Base-by-base conservation (phyloP, 2,329 filamentous ascomycete species). In the Ophiosphaerella narmari region DNA sequence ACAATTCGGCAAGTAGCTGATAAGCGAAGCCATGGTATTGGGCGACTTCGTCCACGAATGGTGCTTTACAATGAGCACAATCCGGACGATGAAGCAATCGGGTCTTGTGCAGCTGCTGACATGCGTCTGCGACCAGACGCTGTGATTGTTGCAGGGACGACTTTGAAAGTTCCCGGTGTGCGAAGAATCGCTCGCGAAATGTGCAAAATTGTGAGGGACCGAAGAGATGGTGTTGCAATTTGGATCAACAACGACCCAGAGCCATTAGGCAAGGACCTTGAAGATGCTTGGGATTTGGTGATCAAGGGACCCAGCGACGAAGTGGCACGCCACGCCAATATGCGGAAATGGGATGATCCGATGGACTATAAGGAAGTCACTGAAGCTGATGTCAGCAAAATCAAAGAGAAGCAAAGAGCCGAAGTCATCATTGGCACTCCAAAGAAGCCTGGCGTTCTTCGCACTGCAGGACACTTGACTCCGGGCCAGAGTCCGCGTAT, bases 41-140 rank as follows among this genome's bases (percentile, higher is more conserved):
- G 94, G 36, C 86, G 90, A 54, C 78, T 99, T 55, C 86, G 94
- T 18, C 94, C 94, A 18, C 85, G 94, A 49, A 97, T 99, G 78
- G 93, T 97, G 4, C 82, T 99, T 8, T 99, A 99, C 78, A 97
- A 97, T 70, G 94, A 99, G 73, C 88, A 90, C 71, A 97, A 97
- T 68, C 94, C 94, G 0, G 94, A 99, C 59, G 91, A 94, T 60
- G 93, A 97, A 62, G 93, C 94, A 12, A 99, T 99, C 70, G 92
- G 93, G 37, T 90, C 90, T 18, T 92, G 96, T 35, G 91, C 92
- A 43, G 86, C 86, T 58, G 87, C 92, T 4, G 94, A 99, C 70
- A 78, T 97, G 50, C 88, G 91, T 53, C 84, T 87, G 36, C 83
- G 91, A 33, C 93, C 94, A 0, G 94, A 97, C 71, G 92, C 92